A percentile compares a stretch with the other conserved stretches of the same genome.
phyloP scores from a whole-genome alignment of 805 yeast genomes.

The Candida multigemmis region DNA sequence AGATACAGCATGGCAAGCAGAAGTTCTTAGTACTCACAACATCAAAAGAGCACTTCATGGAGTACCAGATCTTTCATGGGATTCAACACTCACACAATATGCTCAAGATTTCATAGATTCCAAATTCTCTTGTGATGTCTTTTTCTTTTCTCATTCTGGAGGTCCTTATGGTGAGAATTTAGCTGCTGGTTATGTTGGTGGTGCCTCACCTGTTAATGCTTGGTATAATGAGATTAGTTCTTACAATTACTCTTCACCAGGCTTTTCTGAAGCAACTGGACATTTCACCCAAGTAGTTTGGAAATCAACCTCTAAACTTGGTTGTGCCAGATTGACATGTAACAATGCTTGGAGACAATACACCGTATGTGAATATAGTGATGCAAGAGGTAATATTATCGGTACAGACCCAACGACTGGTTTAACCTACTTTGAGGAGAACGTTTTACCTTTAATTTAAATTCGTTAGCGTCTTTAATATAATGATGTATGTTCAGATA shows the following conservation, averaged over 20 bases:
- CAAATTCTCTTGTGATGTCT: conserved; percentile 45
- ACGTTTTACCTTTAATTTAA: conserved; percentile 30
- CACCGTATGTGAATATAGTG: conserved; percentile 61
- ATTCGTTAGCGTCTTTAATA: background rate
- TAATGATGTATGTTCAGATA: background rate
- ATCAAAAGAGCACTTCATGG: conserved; percentile 26
- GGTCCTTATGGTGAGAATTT: conserved; percentile 72
- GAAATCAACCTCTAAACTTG: conserved; percentile 51
- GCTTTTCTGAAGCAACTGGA: conserved; percentile 48
- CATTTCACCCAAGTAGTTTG: conserved; percentile 77
- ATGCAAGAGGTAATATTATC: conserved; percentile 42
- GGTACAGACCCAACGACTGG: conserved; percentile 24
- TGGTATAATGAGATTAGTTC: conserved; percentile 62
- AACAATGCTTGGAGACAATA: conserved; percentile 45
- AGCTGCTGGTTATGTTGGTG: conserved; percentile 58
- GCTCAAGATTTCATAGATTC: conserved; percentile 42
- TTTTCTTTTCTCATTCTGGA: conserved; percentile 52
- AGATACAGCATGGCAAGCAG: conserved; percentile 13
- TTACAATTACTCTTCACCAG: conserved; percentile 48
- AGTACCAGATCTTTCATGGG: conserved; percentile 23
- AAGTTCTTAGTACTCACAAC: conserved; percentile 27
- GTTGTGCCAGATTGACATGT: conserved; percentile 54
- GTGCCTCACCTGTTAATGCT: conserved; percentile 51
- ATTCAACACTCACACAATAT: conserved; percentile 19
- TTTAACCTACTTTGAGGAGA: conserved; percentile 27